Evolutionary conservation across 345 rosid species (phyloP), one percentile per base, ranked within the genome.

Genomic region (Pistacia vera): DNA sequence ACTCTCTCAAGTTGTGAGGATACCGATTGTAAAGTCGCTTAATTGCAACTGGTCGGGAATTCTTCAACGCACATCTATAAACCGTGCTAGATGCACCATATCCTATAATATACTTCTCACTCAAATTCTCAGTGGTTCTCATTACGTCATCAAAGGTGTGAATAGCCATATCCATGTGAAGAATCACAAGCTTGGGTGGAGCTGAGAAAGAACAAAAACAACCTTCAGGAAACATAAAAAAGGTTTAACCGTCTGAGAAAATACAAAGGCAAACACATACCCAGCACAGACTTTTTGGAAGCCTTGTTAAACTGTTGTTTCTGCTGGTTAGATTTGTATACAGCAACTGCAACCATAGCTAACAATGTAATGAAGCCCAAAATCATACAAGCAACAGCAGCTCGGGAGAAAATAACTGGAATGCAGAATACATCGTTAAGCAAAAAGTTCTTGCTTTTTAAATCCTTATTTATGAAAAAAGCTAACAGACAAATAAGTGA

Each of bases 101-200:
- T 30, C 99, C 99, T 38, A 92, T 69, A 2, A 90, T 83, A 70
- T 81, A 91, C 84, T 94, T 96, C 75, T 92, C 92, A 66, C 71
- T 90, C 28, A 96, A 22, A 22, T 96, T 90, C 86, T 96, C 99
- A 0, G 99, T 96, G 66, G 71, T 83, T 63, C 94, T 88, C 95
- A 96, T 90, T 46, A 96, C 87, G 64, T 96, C 99, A 72, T 92
- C 97, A 25, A 92, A 85, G 20, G 93, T 90, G 72, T 93, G 95
- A 71, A 96, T 84, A 5, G 99, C 97, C 95, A 96, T 83, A 81
- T 89, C 98, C 98, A 94, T 91, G 80, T 90, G 99, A 64, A 96
- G 97, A 85, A 96, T 84, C 44, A 96, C 99, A 20, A 96, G 90
- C 80, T 92, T 96, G 0, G 95, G 91, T 18, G 95, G 86, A 58